Conservation (phyloP, 495 filamentous ascomycete genomes). For the Aspergillus cavernicola region DNA sequence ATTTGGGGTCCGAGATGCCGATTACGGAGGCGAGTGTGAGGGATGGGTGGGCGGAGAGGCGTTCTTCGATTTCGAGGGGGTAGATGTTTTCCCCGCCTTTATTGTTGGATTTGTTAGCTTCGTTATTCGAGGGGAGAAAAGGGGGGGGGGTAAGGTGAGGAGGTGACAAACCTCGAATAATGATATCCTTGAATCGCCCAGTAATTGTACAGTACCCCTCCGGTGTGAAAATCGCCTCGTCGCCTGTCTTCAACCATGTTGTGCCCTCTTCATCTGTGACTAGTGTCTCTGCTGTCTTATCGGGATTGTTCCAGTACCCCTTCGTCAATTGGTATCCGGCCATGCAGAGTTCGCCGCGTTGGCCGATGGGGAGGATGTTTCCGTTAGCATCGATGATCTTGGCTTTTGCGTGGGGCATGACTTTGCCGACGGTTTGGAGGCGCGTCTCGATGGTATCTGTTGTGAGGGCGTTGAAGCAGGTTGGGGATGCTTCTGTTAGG, state of each 20-base stretch:
- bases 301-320: conserved; percentile 69
- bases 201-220: conserved; percentile 63
- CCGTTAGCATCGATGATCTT: conserved; percentile 64
- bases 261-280: conserved; percentile 54
- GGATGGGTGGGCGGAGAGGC: conserved; percentile 54
- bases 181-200: conserved; percentile 77
- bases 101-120: too few species aligned
- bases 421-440: conserved; percentile 60
- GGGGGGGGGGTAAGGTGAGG: neutral
- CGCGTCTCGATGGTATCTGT: conserved; percentile 57
- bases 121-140: neutral
- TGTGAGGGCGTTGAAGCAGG: conserved; percentile 67
- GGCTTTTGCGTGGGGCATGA: conserved; percentile 63
- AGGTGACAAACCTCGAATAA: conserved; percentile 59
- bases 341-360: conserved; percentile 63
- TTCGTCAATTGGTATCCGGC: conserved; percentile 64
- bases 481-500: conserved; percentile 68
- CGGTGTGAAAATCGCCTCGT: conserved; percentile 64
- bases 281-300: conserved; percentile 63
- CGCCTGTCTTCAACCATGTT: conserved; percentile 65
- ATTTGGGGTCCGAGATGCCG: conserved; percentile 57
- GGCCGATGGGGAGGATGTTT: conserved; percentile 55
- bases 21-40: conserved; percentile 58
- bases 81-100: conserved; percentile 75
- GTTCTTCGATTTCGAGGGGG: conserved; percentile 68